Evolutionary conservation across 2,329 filamentous ascomycete species (phyloP).

Genomic region (Zasmidium cellare): DNA sequence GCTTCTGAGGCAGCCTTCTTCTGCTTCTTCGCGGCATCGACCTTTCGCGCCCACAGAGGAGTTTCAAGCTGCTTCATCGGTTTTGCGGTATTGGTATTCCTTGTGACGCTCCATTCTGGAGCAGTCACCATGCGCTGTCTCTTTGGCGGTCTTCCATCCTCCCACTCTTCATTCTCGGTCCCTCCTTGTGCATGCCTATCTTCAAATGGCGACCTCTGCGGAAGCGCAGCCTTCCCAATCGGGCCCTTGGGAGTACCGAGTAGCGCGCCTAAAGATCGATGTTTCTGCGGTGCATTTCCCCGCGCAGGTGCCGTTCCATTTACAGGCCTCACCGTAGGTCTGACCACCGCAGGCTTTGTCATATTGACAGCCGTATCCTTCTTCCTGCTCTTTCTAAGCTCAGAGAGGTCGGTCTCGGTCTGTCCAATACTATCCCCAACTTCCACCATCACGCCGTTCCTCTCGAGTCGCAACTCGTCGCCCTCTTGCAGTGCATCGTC

Average conservation of each 20-base stretch:
- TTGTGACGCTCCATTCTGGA: slow-evolving; percentile 22
- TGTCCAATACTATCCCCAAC: slow-evolving; percentile 73
- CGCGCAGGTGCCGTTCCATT: slow-evolving; percentile 15
- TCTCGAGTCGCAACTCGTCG: slow-evolving; percentile 78
- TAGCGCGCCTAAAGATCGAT: slow-evolving; percentile 62
- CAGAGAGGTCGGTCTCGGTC: slow-evolving; percentile 74
- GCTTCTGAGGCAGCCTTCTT: slow-evolving; percentile 16
- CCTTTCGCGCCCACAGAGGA: slow-evolving; percentile 29
- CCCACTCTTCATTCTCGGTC: slow-evolving; percentile 35
- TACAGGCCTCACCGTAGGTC: background rate
- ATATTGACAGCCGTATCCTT: slow-evolving; percentile 40
- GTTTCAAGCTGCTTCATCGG: slow-evolving; percentile 15
- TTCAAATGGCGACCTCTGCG: slow-evolving; percentile 66
- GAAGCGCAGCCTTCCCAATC: slow-evolving; percentile 60
- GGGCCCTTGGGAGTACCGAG: slow-evolving; percentile 66
- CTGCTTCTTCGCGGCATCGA: slow-evolving; percentile 25
- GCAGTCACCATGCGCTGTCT: slow-evolving; percentile 35
- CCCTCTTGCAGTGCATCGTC: slow-evolving; percentile 71
- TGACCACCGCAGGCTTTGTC: background rate
- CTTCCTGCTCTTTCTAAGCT: slow-evolving; percentile 68
- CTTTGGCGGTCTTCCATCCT: slow-evolving; percentile 39
- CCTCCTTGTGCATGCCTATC: slow-evolving; percentile 44
- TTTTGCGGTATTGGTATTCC: slow-evolving; percentile 12
- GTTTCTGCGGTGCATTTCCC: slow-evolving; percentile 45
- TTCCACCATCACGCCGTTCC: slow-evolving; percentile 73